Conservation (phyloP, 805 yeast species). For the Saccharomycopsis synnaedendra region DNA sequence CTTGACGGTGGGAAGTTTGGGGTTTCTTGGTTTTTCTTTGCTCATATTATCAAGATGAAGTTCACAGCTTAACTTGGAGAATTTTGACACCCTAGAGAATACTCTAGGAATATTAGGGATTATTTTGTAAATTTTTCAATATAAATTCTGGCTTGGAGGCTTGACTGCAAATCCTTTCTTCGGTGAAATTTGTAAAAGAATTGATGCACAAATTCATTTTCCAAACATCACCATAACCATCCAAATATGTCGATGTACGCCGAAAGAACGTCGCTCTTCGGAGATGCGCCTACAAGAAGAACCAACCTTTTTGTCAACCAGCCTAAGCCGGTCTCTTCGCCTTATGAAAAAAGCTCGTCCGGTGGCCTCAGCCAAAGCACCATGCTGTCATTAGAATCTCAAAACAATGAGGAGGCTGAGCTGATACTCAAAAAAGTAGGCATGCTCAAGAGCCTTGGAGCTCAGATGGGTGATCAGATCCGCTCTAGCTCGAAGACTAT, state of each 20-base stretch:
- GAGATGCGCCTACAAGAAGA: conserved; percentile 12
- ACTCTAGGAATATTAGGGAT: too few species aligned
- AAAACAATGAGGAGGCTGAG: conserved; percentile 27
- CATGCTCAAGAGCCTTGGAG: conserved; percentile 24
- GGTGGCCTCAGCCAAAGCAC: conserved; percentile 16
- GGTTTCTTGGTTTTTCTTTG: too few species aligned
- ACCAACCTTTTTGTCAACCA: conserved; percentile 10
- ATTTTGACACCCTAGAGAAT: too few species aligned
- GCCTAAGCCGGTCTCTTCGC: conserved; percentile 21
- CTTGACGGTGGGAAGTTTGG: neutral
- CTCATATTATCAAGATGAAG: too few species aligned
- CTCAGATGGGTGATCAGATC: conserved; percentile 30
- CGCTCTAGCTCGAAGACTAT: conserved; percentile 14
- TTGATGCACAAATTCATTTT: too few species aligned
- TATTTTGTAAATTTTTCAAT: too few species aligned
- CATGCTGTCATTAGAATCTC: conserved; percentile 28
- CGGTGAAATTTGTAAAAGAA: too few species aligned
- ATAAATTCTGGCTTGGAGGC: too few species aligned
- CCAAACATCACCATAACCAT: too few species aligned
- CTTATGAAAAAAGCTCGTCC: conserved; percentile 20
- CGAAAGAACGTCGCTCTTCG: conserved; percentile 10
- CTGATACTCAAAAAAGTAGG: conserved; percentile 24
- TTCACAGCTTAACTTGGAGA: too few species aligned
- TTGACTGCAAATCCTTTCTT: too few species aligned
- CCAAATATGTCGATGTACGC: neutral